These are phyloP conservation scores for Cutaneotrichosporon sp. DNA, from an alignment of 1,284 basidiomycete species.

Conservation along the genomic window DNA sequence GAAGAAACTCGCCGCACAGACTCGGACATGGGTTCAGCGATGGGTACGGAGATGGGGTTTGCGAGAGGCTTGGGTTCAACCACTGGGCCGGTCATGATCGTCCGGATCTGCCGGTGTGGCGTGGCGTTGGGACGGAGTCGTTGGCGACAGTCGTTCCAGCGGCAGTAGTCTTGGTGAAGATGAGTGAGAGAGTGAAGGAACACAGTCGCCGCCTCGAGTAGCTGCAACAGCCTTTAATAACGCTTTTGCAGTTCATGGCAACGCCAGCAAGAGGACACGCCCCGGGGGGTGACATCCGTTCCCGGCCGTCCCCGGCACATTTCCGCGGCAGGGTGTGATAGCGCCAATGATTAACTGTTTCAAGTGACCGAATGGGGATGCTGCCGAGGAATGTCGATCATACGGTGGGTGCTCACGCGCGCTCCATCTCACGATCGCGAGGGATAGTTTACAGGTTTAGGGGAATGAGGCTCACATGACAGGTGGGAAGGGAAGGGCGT, in stretches of 20 bases:
- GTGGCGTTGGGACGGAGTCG: background rate
- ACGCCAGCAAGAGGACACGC: background rate
- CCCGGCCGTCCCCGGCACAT: background rate
- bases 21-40: conserved; percentile 9
- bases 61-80: background rate
- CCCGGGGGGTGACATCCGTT: background rate
- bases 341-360: background rate
- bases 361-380: background rate
- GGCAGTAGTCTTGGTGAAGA: no score
- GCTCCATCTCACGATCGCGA: background rate
- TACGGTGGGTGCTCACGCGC: background rate
- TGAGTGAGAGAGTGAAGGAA: no score
- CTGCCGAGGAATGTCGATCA: background rate
- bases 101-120: background rate
- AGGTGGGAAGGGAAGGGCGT: no score
- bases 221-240: background rate
- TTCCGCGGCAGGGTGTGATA: background rate
- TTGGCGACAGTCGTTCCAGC: background rate
- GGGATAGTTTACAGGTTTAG: background rate
- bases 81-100: background rate
- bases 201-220: background rate
- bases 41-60: no score
- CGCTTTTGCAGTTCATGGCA: background rate
- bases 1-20: conserved; percentile 4
- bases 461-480: background rate